Percentiles rank a stretch among this genome's conserved stretches.
Evolutionary conservation across 2,329 filamentous ascomycete species (phyloP).

Genomic region (Nannizzia gypsea): DNA sequence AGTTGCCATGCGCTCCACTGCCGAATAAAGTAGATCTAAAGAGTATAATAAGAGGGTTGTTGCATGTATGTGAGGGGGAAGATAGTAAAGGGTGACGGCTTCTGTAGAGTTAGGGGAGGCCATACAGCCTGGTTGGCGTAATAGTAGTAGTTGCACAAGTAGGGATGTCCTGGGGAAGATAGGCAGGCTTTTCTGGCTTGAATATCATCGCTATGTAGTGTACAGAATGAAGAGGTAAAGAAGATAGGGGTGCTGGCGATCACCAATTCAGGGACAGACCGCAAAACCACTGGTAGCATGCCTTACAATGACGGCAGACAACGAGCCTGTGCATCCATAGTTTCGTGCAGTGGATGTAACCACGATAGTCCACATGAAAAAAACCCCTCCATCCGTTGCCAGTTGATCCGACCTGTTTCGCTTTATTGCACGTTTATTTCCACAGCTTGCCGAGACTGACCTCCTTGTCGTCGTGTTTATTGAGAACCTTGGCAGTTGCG

Average conservation of each 20-base stretch:
- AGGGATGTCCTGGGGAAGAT: background rate
- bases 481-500: constrained; percentile 96
- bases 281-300: background rate
- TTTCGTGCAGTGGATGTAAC: background rate
- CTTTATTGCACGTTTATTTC: constrained; percentile 43
- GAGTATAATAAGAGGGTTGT: background rate
- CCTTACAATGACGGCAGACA: background rate
- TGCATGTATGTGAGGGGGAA: background rate
- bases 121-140: background rate
- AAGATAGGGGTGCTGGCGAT: background rate
- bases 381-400: background rate
- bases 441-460: constrained; percentile 79
- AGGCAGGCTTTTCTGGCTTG: background rate
- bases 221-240: background rate
- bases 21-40: too few species aligned
- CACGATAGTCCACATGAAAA: background rate
- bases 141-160: background rate
- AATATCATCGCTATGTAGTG: constrained; percentile 3
- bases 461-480: constrained; percentile 99
- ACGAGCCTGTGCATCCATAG: background rate
- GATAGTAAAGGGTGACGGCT: too few species aligned
- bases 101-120: background rate
- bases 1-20: too few species aligned
- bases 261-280: background rate
- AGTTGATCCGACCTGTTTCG: background rate